Percentiles rank a stretch among this genome's conserved stretches.
These are phyloP conservation scores for Ceratocystis cubensis DNA, from an alignment of 2,329 filamentous ascomycete species.

Conservation along the genomic window DNA sequence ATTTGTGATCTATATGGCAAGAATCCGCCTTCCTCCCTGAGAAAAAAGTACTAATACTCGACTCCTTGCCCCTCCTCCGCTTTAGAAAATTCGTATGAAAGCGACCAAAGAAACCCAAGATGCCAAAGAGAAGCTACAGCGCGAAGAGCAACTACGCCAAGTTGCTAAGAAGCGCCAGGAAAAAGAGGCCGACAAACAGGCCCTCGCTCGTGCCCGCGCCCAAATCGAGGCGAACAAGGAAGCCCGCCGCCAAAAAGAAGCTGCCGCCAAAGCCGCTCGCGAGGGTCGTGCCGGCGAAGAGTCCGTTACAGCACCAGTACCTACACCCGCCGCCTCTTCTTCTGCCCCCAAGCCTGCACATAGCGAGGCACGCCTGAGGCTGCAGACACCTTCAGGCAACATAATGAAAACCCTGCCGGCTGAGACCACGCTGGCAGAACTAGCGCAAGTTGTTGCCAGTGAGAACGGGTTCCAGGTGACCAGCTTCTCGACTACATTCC, in stretches of 20 bases:
- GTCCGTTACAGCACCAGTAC: slow-evolving; percentile 31
- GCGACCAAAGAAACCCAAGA: slow-evolving; percentile 81
- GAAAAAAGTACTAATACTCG: background rate
- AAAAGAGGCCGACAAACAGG: slow-evolving; percentile 72
- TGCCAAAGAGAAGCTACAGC: slow-evolving; percentile 73
- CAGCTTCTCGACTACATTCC: slow-evolving; percentile 78
- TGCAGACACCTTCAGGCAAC: slow-evolving; percentile 63
- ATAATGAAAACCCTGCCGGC: slow-evolving; percentile 79
- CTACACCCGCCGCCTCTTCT: slow-evolving; percentile 34
- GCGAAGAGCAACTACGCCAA: slow-evolving; percentile 86
- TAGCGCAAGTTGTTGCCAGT: slow-evolving; percentile 60
- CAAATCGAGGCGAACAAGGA: slow-evolving; percentile 94
- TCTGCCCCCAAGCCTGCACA: slow-evolving; percentile 53
- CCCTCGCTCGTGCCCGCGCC: slow-evolving; percentile 78
- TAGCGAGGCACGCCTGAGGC: slow-evolving; percentile 65
- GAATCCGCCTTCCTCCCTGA: slow-evolving; percentile 8
- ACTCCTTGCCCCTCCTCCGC: background rate
- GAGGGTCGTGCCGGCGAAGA: slow-evolving; percentile 52
- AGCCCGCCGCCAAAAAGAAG: slow-evolving; percentile 72
- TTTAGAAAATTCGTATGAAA: slow-evolving; percentile 64
- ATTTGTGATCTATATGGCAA: slow-evolving; percentile 18
- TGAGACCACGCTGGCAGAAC: slow-evolving; percentile 85
- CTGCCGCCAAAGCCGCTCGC: slow-evolving; percentile 72
- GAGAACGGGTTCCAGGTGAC: slow-evolving; percentile 59
- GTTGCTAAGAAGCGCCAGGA: slow-evolving; percentile 76